Evolutionary conservation across 768 basidiomycete species (phyloP).

Genomic region (Macrolepiota dolichaula): DNA sequence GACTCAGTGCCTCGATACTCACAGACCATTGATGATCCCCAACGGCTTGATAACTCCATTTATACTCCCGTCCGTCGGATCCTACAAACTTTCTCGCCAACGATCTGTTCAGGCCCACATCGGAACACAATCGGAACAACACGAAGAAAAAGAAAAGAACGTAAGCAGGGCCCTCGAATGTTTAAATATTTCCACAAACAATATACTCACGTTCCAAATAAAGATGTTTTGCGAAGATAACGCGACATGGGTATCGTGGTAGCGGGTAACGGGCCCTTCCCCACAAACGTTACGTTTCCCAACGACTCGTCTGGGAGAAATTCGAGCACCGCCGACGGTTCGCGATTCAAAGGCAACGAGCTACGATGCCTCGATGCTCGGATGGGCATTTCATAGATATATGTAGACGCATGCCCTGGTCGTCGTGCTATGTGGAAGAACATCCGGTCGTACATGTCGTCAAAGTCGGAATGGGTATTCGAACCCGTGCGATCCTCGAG

Average conservation of each 20-base stretch:
- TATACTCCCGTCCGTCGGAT: slow-evolving; percentile 68
- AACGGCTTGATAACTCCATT: slow-evolving; percentile 55
- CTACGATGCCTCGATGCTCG: slow-evolving; percentile 61
- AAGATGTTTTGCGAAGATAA: slow-evolving; percentile 59
- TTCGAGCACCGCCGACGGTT: slow-evolving; percentile 56
- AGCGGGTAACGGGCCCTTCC: slow-evolving; percentile 27
- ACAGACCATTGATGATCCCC: slow-evolving; percentile 76
- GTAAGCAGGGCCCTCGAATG: background rate
- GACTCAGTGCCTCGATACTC: slow-evolving; percentile 24
- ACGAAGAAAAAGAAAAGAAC: background rate
- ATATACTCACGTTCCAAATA: slow-evolving; percentile 61
- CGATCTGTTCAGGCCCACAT: slow-evolving; percentile 38
- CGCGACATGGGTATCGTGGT: slow-evolving; percentile 55
- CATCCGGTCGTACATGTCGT: slow-evolving; percentile 75
- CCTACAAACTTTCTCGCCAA: slow-evolving; percentile 65
- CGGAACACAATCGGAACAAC: slow-evolving; percentile 5
- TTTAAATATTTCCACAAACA: background rate
- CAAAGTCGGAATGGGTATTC: slow-evolving; percentile 57
- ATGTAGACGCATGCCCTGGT: slow-evolving; percentile 41
- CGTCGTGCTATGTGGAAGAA: slow-evolving; percentile 60
- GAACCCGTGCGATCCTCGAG: slow-evolving; percentile 63
- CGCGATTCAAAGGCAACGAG: slow-evolving; percentile 45
- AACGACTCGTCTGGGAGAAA: slow-evolving; percentile 56
- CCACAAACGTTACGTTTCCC: slow-evolving; percentile 55
- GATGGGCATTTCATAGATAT: slow-evolving; percentile 64